phyloP scores from a whole-genome alignment of 257 asterid species.

The Solanum verrucosum region DNA sequence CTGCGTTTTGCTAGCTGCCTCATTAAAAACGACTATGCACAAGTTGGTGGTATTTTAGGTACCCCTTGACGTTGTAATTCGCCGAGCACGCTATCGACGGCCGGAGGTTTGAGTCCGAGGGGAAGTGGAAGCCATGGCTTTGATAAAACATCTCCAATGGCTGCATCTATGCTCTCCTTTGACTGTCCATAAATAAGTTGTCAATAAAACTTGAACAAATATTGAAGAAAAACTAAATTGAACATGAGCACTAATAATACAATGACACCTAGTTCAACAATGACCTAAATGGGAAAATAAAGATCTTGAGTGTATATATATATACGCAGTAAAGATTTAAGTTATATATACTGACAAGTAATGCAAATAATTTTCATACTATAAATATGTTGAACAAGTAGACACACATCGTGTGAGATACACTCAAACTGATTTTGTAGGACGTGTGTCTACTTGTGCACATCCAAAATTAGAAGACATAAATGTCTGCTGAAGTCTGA shows the following conservation, averaged over 20 bases:
- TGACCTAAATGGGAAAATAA: not conserved
- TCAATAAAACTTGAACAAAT: not conserved
- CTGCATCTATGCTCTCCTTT: slow-evolving; percentile 92
- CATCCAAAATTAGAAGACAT: no score
- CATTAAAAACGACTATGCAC: slow-evolving; percentile 13
- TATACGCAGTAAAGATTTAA: not conserved
- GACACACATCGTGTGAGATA: not conserved
- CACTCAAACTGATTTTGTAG: not conserved
- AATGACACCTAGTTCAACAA: not conserved
- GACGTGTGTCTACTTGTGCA: not conserved
- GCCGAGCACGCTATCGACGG: slow-evolving; percentile 59
- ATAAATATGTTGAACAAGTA: not conserved
- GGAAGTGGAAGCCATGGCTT: slow-evolving; percentile 98
- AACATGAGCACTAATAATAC: not conserved
- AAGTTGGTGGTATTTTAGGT: slow-evolving; percentile 64
- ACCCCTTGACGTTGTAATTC: slow-evolving; percentile 83
- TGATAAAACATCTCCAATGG: slow-evolving; percentile 74
- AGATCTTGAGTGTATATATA: not conserved
- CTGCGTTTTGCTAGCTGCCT: not conserved
- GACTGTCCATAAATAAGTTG: slow-evolving; percentile 26
- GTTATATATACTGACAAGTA: not conserved
- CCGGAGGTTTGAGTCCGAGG: slow-evolving; percentile 84
- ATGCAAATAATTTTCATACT: not conserved
- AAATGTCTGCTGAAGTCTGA: rapidly evolving
- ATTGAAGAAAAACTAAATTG: not conserved